These are phyloP conservation scores for Echria macrotheca DNA, from an alignment of 495 filamentous ascomycete genomes.

Conservation along the genomic window DNA sequence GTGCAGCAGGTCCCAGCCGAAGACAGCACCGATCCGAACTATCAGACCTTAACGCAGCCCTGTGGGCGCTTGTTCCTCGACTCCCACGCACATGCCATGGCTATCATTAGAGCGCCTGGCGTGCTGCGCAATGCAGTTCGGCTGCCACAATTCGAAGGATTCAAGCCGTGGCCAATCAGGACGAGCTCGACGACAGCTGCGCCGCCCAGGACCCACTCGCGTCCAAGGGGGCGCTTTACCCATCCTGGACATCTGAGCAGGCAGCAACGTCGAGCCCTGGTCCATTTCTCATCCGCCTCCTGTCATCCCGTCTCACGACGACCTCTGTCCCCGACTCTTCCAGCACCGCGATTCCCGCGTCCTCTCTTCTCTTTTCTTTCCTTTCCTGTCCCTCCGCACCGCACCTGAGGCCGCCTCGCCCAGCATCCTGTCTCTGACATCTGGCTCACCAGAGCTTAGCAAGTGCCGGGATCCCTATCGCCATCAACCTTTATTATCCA, in stretches of 20 bases:
- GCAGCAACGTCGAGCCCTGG: slow-evolving; percentile 27
- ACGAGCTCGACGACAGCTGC: slow-evolving; percentile 15
- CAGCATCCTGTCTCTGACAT: no score
- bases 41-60: slow-evolving; percentile 8
- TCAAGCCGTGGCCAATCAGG: slow-evolving; percentile 20
- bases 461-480: slow-evolving; percentile 1
- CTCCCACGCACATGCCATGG: slow-evolving; percentile 13
- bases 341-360: slow-evolving; percentile 9
- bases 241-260: slow-evolving; percentile 24
- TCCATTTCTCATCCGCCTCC: slow-evolving; percentile 31
- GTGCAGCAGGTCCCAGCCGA: no score
- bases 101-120: slow-evolving; percentile 20
- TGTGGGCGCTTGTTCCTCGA: neutral
- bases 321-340: slow-evolving; percentile 12
- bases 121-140: slow-evolving; percentile 18
- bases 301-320: slow-evolving; percentile 11
- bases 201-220: slow-evolving; percentile 25
- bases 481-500: neutral
- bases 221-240: slow-evolving; percentile 10
- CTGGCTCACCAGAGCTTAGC: no score
- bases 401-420: slow-evolving; percentile 19
- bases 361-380: slow-evolving; percentile 9
- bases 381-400: slow-evolving; percentile 5
- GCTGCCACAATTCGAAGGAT: slow-evolving; percentile 23
- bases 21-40: slow-evolving; percentile 8